A percentile compares a stretch with the other conserved stretches of the same genome.
These are phyloP conservation scores for Psilocybe cyanescens DNA, from an alignment of 768 basidiomycete genomes.

Conservation along the genomic window DNA sequence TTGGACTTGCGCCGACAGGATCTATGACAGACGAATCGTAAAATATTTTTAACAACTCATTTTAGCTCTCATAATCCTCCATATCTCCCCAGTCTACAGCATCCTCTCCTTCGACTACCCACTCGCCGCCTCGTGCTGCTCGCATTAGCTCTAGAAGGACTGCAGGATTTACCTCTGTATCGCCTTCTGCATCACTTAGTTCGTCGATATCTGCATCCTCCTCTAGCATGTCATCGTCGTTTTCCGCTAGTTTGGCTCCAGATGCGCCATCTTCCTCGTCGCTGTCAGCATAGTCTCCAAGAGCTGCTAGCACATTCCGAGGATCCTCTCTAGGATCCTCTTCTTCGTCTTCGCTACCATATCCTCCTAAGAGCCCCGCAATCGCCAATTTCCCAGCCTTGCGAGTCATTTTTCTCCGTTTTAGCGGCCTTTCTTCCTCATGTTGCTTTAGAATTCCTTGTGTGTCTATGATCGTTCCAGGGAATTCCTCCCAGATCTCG, in stretches of 20 bases:
- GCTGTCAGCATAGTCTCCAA: conserved; percentile 55
- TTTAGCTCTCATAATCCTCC: conserved; percentile 35
- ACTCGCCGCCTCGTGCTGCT: conserved; percentile 34
- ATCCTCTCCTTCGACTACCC: conserved; percentile 40
- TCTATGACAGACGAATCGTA: conserved; percentile 36
- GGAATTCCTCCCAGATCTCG: conserved; percentile 76
- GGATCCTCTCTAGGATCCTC: conserved; percentile 20
- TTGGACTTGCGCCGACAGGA: conserved; percentile 80
- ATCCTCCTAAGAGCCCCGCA: conserved; percentile 40
- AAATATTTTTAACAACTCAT: background rate
- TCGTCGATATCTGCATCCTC: conserved; percentile 35
- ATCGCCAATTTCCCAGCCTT: conserved; percentile 60
- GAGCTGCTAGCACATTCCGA: conserved; percentile 39
- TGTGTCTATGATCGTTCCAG: conserved; percentile 60
- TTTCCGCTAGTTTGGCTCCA: background rate
- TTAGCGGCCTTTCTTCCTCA: conserved; percentile 41
- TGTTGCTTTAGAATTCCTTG: conserved; percentile 45
- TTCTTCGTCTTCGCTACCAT: conserved; percentile 54
- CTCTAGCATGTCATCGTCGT: conserved; percentile 11
- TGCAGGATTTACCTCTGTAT: conserved; percentile 41
- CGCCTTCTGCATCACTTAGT: conserved; percentile 33
- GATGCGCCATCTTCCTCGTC: conserved; percentile 36
- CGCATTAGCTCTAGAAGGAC: conserved; percentile 45
- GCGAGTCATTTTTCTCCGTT: conserved; percentile 59
- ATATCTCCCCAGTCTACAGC: conserved; percentile 57